Base-by-base conservation (phyloP, 441 rosid species). In the Jatropha multifida region DNA sequence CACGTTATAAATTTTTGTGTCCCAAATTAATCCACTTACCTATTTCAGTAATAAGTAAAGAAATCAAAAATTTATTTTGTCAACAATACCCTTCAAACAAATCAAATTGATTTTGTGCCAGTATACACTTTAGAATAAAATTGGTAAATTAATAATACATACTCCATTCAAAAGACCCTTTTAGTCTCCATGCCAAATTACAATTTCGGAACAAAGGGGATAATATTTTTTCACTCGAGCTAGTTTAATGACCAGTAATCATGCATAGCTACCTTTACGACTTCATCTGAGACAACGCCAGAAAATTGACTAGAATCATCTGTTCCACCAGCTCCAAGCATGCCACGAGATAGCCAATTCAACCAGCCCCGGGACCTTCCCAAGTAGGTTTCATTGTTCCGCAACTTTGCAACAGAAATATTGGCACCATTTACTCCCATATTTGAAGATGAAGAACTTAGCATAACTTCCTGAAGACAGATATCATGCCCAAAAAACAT, bases 311-410 rank as follows among this genome's bases (percentile, higher is more conserved):
- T 82, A 77, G 94, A 90, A 80, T 92, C 99, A 73, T 92, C 98
- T 44, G 99, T 93, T 65, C 98, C 99, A 72, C 96, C 98, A 74
- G 99, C 99, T 84, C 99, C 98, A 76, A 93, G 98, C 98, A 95
- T 93, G 74, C 99, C 98, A 74, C 96, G 93, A 52, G 99, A 95
- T 74, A 95, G 86, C 98, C 98, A 93, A 79, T 95, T 95, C 85
- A 93, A 87, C 99, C 99, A 95, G 76, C 99, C 98, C 75, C 90
- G 88, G 27, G 98, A 87, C 85, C 85, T 88, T 80, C 86, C 86
- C n/a, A 83, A 83, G 58, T 80, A 79, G 27, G 64, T 90, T 65
- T 85, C 94, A 75, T 89, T 93, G 79, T 82, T 87, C 67, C 73
- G 87, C 62, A 88, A 84, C 80, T 86, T 94, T 79, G 88, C 93